phyloP scores from a whole-genome alignment of 1,284 basidiomycete genomes.

The Apiotrichum porosum region DNA sequence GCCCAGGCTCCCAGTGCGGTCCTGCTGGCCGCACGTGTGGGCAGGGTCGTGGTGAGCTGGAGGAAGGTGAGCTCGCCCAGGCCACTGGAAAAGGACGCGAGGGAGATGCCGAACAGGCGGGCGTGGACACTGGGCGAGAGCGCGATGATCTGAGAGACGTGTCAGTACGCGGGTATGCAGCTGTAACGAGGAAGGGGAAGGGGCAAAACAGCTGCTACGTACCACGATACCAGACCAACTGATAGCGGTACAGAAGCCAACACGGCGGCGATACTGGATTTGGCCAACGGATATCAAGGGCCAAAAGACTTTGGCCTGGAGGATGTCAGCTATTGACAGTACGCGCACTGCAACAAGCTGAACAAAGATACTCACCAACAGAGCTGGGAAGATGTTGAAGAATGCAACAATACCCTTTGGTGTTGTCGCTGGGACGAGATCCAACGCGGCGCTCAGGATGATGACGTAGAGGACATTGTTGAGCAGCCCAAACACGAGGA shows the following conservation, averaged over 20 bases:
- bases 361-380: constrained; percentile 50
- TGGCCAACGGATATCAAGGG: constrained; percentile 79
- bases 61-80: constrained; percentile 92
- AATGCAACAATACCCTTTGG: constrained; percentile 87
- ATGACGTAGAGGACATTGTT: constrained; percentile 80
- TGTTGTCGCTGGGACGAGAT: constrained; percentile 82
- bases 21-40: constrained; percentile 27
- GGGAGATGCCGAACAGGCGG: constrained; percentile 75
- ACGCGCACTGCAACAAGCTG: no score
- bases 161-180: no score
- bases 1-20: constrained; percentile 66
- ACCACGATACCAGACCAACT: constrained; percentile 80
- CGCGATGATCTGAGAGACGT: constrained; percentile 65
- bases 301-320: constrained; percentile 78
- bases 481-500: constrained; percentile 46
- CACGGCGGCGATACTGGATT: constrained; percentile 68
- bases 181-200: neutral
- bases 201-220: constrained; percentile 8
- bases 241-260: constrained; percentile 68
- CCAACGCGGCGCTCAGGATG: constrained; percentile 90
- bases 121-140: constrained; percentile 63
- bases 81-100: constrained; percentile 88
- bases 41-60: constrained; percentile 75
- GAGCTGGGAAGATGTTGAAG: constrained; percentile 78
- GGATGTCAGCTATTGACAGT: no score